phyloP scores from a whole-genome alignment of 768 basidiomycete species.

The Kwoniella botswanensis region DNA sequence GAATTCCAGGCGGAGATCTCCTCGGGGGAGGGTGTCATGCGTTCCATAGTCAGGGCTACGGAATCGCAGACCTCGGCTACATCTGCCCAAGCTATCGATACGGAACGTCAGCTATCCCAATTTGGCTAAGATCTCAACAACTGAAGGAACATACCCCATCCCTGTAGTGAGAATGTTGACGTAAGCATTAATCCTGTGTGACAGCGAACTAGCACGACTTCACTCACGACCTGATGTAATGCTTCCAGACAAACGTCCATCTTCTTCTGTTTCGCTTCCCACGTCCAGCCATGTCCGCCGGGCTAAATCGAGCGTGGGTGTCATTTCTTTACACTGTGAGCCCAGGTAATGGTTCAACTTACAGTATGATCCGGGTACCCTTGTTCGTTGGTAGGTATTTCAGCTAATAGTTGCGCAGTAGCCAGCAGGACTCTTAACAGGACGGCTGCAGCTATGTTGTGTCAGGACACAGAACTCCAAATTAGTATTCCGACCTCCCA shows the following conservation, averaged over 20 bases:
- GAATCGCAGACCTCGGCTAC: conserved; percentile 31
- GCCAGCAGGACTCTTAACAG: conserved; percentile 35
- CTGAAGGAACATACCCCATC: conserved; percentile 28
- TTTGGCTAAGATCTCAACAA: background rate
- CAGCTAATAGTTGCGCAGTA: conserved; percentile 35
- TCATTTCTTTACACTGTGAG: background rate
- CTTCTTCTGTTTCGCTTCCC: conserved; percentile 38
- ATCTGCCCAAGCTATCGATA: conserved; percentile 35
- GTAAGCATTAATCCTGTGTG: background rate
- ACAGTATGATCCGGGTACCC: conserved; percentile 41
- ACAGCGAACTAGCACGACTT: background rate
- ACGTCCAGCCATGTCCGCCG: conserved; percentile 46
- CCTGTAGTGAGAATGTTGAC: conserved; percentile 2
- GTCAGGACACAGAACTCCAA: background rate
- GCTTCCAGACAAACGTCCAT: conserved; percentile 34
- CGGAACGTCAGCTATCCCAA: background rate
- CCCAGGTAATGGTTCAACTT: conserved; percentile 2
- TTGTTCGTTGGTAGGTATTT: conserved; percentile 43
- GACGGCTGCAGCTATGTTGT: conserved; percentile 26
- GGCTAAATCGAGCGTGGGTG: conserved; percentile 17
- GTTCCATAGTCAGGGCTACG: conserved; percentile 42
- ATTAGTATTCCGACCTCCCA: background rate
- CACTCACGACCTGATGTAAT: conserved; percentile 43
- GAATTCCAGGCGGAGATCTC: conserved; percentile 15
- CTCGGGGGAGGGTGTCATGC: conserved; percentile 35